Evolutionary conservation across 352 stramenopile species (phyloP), one percentile per base, ranked within the genome.

Genomic region (Phytophthora palmivora): DNA sequence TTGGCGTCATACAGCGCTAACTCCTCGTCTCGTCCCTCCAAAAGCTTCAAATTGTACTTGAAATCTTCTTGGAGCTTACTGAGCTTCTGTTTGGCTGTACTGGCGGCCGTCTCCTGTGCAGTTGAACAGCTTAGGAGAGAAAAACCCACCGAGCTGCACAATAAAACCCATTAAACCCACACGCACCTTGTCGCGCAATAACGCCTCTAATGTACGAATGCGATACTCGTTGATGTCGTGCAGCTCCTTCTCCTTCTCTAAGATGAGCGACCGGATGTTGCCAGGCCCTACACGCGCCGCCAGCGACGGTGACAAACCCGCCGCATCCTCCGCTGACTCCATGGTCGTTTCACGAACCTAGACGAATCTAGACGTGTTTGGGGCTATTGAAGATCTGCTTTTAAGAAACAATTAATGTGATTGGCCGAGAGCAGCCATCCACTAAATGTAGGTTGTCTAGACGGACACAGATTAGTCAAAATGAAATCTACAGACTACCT

Each of bases 191-290:
- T 96, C 87, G 21, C 83, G 80, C 26, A 95, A 68, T 33, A 94
- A 69, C 18, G 68, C 70, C 54, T 96, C 87, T 15, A 96, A 70
- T 38, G 83, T 91, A 47, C 72, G 79, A 57, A 97, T 92, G 15
- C 88, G 81, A 67, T 92, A 97, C 72, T 96, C 88, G 73, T 97
- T 95, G 58, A 97, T 97, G 68, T 97, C 91, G 64, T 96, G 89
- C 22, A 97, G 82, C 69, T 97, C 89, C 53, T 89, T 92, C 62
- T 97, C 89, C 54, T 97, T 97, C 56, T 94, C 77, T 39, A 91
- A 72, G 50, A 97, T 96, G 7, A 97, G 77, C 53, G 87, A 89
- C 12, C 88, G 83, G 59, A 97, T 94, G 59, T 91, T 87, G 48
- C 70, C 70, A 1, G 82, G 77, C 18, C 75, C 76, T 15, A 91